Conservation (phyloP, 2,329 filamentous ascomycete genomes). For the Talaromyces sp. region DNA sequence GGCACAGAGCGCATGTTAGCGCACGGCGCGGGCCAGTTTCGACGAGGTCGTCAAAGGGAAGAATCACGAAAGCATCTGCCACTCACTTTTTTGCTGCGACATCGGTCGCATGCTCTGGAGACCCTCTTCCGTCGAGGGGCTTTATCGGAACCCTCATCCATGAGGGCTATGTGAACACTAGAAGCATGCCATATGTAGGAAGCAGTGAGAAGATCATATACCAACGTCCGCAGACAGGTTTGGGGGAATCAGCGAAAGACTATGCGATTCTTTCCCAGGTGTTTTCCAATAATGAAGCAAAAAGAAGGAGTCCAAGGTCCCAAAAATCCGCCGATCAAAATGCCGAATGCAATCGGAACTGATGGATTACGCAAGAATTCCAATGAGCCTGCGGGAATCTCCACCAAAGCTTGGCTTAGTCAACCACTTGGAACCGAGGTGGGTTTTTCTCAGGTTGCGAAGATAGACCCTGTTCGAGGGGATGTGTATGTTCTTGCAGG, state of each 20-base stretch:
- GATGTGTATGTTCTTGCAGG: no score
- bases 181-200: slow-evolving; percentile 29
- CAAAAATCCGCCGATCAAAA: neutral
- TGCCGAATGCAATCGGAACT: slow-evolving; percentile 12
- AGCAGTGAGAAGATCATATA: neutral
- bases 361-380: slow-evolving; percentile 15
- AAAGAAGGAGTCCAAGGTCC: neutral
- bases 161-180: slow-evolving; percentile 31
- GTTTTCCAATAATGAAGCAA: neutral
- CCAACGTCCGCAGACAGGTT: neutral
- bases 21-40: neutral
- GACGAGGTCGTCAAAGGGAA: neutral
- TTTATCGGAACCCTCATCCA: slow-evolving; percentile 45
- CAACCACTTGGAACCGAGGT: slow-evolving; percentile 6
- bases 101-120: slow-evolving; percentile 50
- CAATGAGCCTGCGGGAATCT: neutral
- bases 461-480: no score
- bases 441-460: no score
- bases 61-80: no score
- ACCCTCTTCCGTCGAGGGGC: slow-evolving; percentile 48
- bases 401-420: slow-evolving; percentile 2
- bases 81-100: slow-evolving; percentile 47
- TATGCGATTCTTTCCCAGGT: neutral
- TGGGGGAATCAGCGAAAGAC: neutral
- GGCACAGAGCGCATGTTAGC: neutral